Percentiles rank a stretch among this genome's conserved stretches.
Conservation (phyloP, 305 asterid species). For the Fraxinus angustifolia region DNA sequence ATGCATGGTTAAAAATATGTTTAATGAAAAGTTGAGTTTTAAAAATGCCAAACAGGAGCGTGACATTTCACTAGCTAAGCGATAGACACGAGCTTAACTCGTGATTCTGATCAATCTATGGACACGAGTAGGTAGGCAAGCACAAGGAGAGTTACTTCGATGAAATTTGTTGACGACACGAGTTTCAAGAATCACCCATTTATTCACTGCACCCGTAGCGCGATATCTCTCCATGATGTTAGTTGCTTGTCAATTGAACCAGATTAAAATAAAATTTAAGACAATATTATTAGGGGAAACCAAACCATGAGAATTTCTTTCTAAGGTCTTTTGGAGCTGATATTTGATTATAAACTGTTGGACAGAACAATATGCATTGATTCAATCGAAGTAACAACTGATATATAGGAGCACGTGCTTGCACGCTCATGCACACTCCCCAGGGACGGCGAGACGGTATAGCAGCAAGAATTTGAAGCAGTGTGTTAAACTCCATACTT, state of each 20-base stretch:
- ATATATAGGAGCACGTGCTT: constrained; percentile 15
- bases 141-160: background rate
- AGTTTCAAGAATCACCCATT: background rate
- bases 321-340: constrained; percentile 5
- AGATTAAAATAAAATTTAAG: background rate
- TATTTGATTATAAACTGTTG: background rate
- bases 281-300: background rate
- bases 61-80: background rate
- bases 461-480: background rate
- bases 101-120: background rate
- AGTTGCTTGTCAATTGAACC: background rate
- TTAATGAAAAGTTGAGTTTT: no score
- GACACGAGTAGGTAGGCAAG: background rate
- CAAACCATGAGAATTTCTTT: background rate
- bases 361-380: background rate
- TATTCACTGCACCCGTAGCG: background rate
- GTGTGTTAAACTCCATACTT: constrained; percentile 45
- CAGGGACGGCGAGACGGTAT: background rate
- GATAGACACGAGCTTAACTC: background rate
- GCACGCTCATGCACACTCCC: constrained; percentile 10
- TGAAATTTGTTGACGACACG: background rate
- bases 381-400: background rate
- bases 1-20: no score
- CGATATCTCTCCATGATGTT: background rate
- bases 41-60: no score